Conservation (phyloP, 192 early-diverging fungal species). For the Entomortierella beljakovae region DNA sequence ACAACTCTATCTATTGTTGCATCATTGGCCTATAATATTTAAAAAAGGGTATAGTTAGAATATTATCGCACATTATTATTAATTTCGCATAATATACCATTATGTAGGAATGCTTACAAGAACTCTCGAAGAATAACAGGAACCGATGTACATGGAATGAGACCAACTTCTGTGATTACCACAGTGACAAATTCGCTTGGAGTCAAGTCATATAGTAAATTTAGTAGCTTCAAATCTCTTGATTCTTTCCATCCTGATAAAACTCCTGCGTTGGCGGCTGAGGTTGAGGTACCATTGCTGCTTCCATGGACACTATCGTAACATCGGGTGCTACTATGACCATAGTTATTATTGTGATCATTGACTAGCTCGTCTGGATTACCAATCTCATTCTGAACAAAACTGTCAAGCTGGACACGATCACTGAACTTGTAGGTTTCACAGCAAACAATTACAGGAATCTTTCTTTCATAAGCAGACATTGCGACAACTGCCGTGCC, state of each 20-base stretch:
- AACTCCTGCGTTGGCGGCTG: slow-evolving; percentile 18
- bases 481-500: slow-evolving; percentile 94
- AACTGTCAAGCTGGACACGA: slow-evolving; percentile 91
- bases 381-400: slow-evolving; percentile 97
- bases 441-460: slow-evolving; percentile 96
- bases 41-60: not conserved
- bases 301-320: slow-evolving; percentile 33
- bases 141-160: slow-evolving; percentile 91
- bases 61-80: not conserved
- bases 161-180: slow-evolving; percentile 92
- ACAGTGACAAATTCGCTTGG: slow-evolving; percentile 93
- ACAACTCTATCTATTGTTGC: slow-evolving; percentile 18
- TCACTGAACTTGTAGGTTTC: slow-evolving; percentile 98
- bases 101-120: slow-evolving; percentile 43
- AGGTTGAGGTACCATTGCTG: slow-evolving; percentile 9
- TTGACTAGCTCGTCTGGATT: slow-evolving; percentile 88
- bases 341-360: slow-evolving; percentile 52
- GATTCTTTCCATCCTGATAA: slow-evolving; percentile 80
- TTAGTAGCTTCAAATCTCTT: slow-evolving; percentile 84
- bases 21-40: slow-evolving; percentile 40
- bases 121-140: slow-evolving; percentile 68
- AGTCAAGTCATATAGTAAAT: slow-evolving; percentile 94
- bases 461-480: slow-evolving; percentile 85
- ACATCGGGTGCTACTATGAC: slow-evolving; percentile 41
- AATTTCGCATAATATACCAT: not conserved